Base-by-base conservation (phyloP, 805 yeast genomes). In the Saccharomycopsis fodiens region DNA sequence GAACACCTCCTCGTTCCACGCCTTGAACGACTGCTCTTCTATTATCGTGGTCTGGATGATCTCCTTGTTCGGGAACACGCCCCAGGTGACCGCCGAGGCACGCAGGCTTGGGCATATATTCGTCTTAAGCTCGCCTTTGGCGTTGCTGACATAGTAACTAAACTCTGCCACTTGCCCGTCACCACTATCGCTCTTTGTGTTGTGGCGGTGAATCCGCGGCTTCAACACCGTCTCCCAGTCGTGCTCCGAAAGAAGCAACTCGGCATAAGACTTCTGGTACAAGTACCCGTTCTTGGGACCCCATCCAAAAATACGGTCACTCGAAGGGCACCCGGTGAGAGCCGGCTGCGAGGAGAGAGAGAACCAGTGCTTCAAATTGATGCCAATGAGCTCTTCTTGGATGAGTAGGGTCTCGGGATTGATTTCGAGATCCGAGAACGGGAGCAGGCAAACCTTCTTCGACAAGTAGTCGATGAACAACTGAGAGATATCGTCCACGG, bases 281-380 rank as follows among this genome's bases (percentile, higher is more conserved):
- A 93, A 83, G 40, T 76, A 68, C 2, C 99, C 99, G 57, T 82
- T 76, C 19, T 73, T 67, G 5, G 98, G 97, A 40, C 99, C 99
- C 98, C 98, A 93, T 2, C 99, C 99, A 59, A 88, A 82, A 25
- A 91, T 79, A 47, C 78, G 79, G 64, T 93, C 97, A n/a, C 77
- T 69, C 5, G 95, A 83, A 34, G 70, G 70, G 32, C 82, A 71
- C 7, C 85, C 85, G 61, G 87, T 83, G 1, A 89, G 82, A 0
- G 96, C 93, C 2, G 99, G 99, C 64, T 93, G 99, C 0, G 97
- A 91, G 0, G 97, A 88, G 46, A 93, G 73, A 0, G 99, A 85
- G 66, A 91, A 83, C 67, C 74, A 77, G 3, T 87, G 87, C 48
- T 71, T 68, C 52, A 76, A 71, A 60, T 89, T 91, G 56, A 93